Base-by-base conservation (phyloP, 352 stramenopile species). In the Phytophthora pinifolia region DNA sequence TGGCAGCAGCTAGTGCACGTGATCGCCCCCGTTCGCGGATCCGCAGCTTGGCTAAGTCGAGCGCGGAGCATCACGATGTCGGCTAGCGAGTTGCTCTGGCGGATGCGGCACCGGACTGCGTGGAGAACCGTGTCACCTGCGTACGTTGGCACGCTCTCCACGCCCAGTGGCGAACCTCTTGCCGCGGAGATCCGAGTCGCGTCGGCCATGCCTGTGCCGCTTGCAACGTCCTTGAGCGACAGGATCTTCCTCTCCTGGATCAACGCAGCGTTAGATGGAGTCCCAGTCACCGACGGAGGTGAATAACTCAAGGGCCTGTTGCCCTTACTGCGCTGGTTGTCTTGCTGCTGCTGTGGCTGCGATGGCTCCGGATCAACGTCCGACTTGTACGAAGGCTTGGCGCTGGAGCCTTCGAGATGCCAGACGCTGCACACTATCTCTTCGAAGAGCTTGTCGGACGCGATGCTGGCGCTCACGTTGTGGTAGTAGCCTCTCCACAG, bases 361-460 rank as follows among this genome's bases (percentile, higher is more conserved):
- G 41, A 13, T 46, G 35, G 9, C 9, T 54, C 42, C 22, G 2
- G 6, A 10, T 55, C 48, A 12, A 29, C 9, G 7, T 53, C 50
- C 10, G 29, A 30, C 17, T 61, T 69, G 30, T 12, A 25, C 1
- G 38, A 54, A 37, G n/a, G 31, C 14, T 56, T 45, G 30, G 20
- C 52, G 2, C 27, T 36, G 25, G 14, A 18, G 6, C 37, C 14
- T 2, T 34, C 71, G 33, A 91, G 79, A 30, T 86, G 73, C 74
- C 76, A 86, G 17, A 78, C 84, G 42, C 89, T 97, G 58, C 86
- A 83, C 59, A 97, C 89, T 79, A 97, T 96, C 20, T 93, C 68
- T 62, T 96, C 87, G 52, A 97, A 97, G 46, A 91, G 94, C 47
- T 96, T 84, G 57, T 97, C 86, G 45, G 90, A 76, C 30, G 95